Conservation (phyloP, 2,329 filamentous ascomycete species). For the Penicillium brevicompactum region DNA sequence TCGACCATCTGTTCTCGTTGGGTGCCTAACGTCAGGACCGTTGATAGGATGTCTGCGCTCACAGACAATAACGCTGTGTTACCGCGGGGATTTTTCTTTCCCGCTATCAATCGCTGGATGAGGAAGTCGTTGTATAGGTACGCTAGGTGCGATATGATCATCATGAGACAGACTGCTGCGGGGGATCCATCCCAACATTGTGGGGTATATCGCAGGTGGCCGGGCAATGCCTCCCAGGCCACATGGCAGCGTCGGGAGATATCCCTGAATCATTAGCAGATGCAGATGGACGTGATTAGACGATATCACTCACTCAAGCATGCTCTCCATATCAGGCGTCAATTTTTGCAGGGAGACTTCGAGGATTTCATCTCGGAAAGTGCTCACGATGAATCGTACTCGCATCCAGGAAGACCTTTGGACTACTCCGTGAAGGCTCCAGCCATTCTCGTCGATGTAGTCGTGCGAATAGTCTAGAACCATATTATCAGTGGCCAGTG, state of each 20-base stretch:
- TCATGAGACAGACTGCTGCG: conserved; percentile 34
- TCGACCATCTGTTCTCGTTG: conserved; percentile 26
- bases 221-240: conserved; percentile 25
- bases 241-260: conserved; percentile 25
- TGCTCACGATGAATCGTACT: conserved; percentile 26
- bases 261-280: conserved; percentile 10
- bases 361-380: conserved; percentile 30
- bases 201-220: conserved; percentile 23
- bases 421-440: conserved; percentile 18
- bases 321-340: conserved; percentile 14
- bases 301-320: conserved; percentile 19
- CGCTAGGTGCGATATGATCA: conserved; percentile 26
- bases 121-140: conserved; percentile 34
- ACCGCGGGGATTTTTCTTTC: conserved; percentile 22
- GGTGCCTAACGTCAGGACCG: conserved; percentile 23
- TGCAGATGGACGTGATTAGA: background rate
- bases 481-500: conserved; percentile 10
- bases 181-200: conserved; percentile 23
- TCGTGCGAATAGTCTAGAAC: conserved; percentile 6
- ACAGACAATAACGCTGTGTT: conserved; percentile 21
- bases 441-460: conserved; percentile 21
- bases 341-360: conserved; percentile 25
- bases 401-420: conserved; percentile 28
- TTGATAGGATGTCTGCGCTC: conserved; percentile 26
- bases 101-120: conserved; percentile 28